Conservation (phyloP, 1,139 yeast species). For the Candida mesenterica region DNA sequence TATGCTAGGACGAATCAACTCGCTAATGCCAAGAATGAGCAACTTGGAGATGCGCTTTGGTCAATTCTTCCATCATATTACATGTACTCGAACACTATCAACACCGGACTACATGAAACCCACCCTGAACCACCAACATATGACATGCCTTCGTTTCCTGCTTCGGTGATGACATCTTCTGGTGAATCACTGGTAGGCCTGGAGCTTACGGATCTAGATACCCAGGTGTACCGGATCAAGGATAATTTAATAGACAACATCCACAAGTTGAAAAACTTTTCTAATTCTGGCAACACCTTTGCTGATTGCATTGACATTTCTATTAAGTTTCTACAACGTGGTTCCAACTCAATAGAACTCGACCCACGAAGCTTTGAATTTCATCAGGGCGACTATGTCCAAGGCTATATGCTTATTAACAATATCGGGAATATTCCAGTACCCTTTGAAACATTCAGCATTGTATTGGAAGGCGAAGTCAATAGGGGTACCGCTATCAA, state of each 20-base stretch:
- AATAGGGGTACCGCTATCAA: constrained; percentile 14
- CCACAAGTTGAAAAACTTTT: constrained; percentile 32
- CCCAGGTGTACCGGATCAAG: constrained; percentile 9
- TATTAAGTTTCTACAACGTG: constrained; percentile 35
- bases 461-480: constrained; percentile 37
- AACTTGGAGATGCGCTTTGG: constrained; percentile 20
- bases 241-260: constrained; percentile 41
- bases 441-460: constrained; percentile 42
- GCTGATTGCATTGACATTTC: constrained; percentile 30
- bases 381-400: constrained; percentile 40
- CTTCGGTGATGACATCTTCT: not conserved
- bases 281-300: constrained; percentile 25
- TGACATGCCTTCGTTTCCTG: not conserved
- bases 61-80: constrained; percentile 31
- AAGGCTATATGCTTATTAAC: constrained; percentile 35
- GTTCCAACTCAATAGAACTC: constrained; percentile 22
- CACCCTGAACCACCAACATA: not conserved
- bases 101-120: constrained; percentile 4
- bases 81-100: constrained; percentile 17
- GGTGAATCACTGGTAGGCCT: not conserved
- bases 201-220: not conserved
- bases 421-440: constrained; percentile 27
- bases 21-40: too few relatives aligned
- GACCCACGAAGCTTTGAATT: constrained; percentile 38
- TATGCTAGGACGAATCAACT: too few relatives aligned